A percentile compares a stretch with the other conserved stretches of the same genome.
These are phyloP conservation scores for Coemansia sp. DNA, from an alignment of 192 early-diverging fungal genomes.

Conservation along the genomic window DNA sequence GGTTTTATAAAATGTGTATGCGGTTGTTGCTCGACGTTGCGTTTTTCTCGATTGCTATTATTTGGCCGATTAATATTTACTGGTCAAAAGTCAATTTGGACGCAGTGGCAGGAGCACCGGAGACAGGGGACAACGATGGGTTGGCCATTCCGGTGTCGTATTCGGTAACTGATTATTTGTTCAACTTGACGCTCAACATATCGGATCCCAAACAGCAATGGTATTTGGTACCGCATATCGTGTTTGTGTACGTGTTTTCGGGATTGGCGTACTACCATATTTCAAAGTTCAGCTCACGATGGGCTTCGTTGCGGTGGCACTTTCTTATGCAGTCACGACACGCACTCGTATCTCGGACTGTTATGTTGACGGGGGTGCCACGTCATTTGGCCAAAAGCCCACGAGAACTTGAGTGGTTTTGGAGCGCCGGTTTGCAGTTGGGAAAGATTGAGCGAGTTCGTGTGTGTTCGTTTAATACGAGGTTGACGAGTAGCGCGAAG, in stretches of 20 bases:
- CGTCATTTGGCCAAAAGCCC: constrained; percentile 50
- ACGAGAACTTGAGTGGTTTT: constrained; percentile 67
- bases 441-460: constrained; percentile 68
- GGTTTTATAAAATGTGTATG: constrained; percentile 56
- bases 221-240: constrained; percentile 48
- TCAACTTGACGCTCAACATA: constrained; percentile 46
- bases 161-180: constrained; percentile 51
- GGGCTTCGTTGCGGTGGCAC: constrained; percentile 56
- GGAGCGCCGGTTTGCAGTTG: constrained; percentile 56
- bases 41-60: constrained; percentile 38
- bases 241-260: constrained; percentile 53
- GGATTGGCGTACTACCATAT: constrained; percentile 54
- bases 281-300: constrained; percentile 49
- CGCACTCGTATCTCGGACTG: constrained; percentile 58
- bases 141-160: constrained; percentile 20
- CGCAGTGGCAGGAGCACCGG: constrained; percentile 6
- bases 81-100: constrained; percentile 45
- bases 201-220: constrained; percentile 38
- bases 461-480: constrained; percentile 60
- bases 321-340: constrained; percentile 53
- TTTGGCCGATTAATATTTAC: constrained; percentile 53
- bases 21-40: constrained; percentile 42
- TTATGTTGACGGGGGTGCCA: constrained; percentile 72
- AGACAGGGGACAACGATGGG: constrained; percentile 3
- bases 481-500: constrained; percentile 58